phyloP scores from a whole-genome alignment of 495 filamentous ascomycete species.

The Neurospora sp. region DNA sequence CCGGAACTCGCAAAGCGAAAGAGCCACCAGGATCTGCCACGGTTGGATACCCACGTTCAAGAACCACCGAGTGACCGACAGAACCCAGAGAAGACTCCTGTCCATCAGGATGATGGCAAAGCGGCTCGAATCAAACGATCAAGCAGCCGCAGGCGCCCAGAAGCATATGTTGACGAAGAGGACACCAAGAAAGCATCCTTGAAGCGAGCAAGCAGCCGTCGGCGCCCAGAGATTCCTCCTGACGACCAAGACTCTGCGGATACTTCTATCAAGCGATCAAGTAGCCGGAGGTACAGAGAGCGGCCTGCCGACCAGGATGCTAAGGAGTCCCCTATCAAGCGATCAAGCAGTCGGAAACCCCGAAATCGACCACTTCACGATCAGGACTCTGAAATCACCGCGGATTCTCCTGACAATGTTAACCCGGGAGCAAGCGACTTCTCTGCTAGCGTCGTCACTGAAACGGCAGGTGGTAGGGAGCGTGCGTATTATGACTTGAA shows the following conservation, averaged over 20 bases:
- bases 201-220: background rate
- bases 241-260: background rate
- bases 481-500: constrained; percentile 27
- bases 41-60: constrained; percentile 19
- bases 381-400: background rate
- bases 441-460: constrained; percentile 24
- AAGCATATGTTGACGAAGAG: background rate
- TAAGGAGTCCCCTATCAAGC: background rate
- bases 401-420: constrained; percentile 1
- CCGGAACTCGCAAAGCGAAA: constrained; percentile 21
- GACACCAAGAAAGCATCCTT: background rate
- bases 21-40: constrained; percentile 30
- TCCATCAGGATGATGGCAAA: constrained; percentile 10
- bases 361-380: background rate
- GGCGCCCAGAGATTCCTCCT: background rate
- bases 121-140: background rate
- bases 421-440: constrained; percentile 15
- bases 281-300: background rate
- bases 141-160: constrained; percentile 1
- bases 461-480: constrained; percentile 27
- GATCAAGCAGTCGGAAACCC: background rate
- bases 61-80: constrained; percentile 13
- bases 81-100: constrained; percentile 12
- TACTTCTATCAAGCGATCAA: background rate
- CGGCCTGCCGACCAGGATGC: background rate